These are phyloP conservation scores for Kwoniella bestiolae DNA, from an alignment of 768 basidiomycete genomes.

Conservation along the genomic window DNA sequence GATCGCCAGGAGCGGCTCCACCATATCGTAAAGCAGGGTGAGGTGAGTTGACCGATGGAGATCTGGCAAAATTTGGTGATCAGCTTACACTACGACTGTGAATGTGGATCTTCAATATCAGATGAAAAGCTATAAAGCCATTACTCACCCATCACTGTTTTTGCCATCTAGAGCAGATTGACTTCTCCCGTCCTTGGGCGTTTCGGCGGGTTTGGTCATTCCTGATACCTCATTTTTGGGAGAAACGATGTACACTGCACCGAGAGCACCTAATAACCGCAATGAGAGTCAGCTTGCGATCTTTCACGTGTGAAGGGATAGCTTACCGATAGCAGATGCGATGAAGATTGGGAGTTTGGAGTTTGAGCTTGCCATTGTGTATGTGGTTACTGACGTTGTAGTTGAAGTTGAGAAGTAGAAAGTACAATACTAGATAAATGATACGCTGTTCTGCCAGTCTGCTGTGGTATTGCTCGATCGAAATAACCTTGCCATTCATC, in stretches of 20 bases:
- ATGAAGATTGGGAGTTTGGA: slow-evolving; percentile 23
- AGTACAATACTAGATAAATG: slow-evolving; percentile 1
- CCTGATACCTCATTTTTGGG: slow-evolving; percentile 50
- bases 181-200: slow-evolving; percentile 36
- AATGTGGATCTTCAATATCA: too few species aligned
- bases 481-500: neutral
- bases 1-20: slow-evolving; percentile 40
- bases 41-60: slow-evolving; percentile 25
- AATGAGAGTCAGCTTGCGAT: too few species aligned
- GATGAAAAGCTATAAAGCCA: too few species aligned
- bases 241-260: slow-evolving; percentile 49
- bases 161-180: slow-evolving; percentile 42
- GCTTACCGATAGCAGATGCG: slow-evolving; percentile 21
- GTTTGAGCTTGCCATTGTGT: slow-evolving; percentile 24
- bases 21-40: slow-evolving; percentile 43
- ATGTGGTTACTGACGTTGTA: neutral
- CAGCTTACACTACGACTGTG: too few species aligned
- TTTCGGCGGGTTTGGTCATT: slow-evolving; percentile 25
- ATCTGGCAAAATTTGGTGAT: neutral
- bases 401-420: neutral
- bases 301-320: too few species aligned
- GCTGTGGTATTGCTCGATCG: neutral
- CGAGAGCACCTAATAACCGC: slow-evolving; percentile 50
- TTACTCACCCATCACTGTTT: slow-evolving; percentile 36
- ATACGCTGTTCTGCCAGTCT: slow-evolving; percentile 3